These are phyloP conservation scores for Orbilia quercus DNA, from an alignment of 2,329 filamentous ascomycete species.

Conservation along the genomic window DNA sequence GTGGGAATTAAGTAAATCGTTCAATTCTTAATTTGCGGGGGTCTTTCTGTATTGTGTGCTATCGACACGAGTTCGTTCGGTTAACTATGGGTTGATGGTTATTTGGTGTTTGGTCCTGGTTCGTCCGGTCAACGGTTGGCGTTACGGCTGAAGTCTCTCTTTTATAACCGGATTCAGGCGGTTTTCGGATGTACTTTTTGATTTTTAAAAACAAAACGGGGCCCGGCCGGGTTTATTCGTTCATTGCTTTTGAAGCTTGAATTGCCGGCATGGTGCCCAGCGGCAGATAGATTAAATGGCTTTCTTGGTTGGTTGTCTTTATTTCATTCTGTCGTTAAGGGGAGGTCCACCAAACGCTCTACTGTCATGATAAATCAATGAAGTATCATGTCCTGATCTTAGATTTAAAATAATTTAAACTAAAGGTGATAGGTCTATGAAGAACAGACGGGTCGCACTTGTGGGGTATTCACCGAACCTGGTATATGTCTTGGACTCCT, in stretches of 20 bases:
- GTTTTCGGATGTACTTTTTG: slow-evolving; percentile 1
- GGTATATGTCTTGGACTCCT: too few relatives aligned
- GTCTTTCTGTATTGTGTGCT: background rate
- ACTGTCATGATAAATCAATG: too few relatives aligned
- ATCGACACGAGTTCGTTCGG: too few relatives aligned
- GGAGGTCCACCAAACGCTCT: too few relatives aligned
- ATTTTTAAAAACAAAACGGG: background rate
- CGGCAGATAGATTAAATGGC: too few relatives aligned
- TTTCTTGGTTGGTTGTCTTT: background rate
- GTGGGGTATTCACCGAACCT: too few relatives aligned
- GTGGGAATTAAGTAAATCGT: slow-evolving; percentile 5
- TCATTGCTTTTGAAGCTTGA: background rate
- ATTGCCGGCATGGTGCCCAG: background rate
- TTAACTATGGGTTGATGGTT: background rate
- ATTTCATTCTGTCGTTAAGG: too few relatives aligned
- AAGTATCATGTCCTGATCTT: too few relatives aligned
- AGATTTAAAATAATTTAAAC: too few relatives aligned
- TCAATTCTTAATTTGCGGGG: background rate
- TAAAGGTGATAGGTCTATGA: too few relatives aligned
- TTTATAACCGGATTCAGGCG: background rate
- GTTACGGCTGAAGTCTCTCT: slow-evolving; percentile 1
- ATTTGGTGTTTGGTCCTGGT: slow-evolving; percentile 1
- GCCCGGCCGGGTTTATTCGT: background rate
- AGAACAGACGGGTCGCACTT: too few relatives aligned
- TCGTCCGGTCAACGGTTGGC: slow-evolving; percentile 15